Conservation (phyloP, 306 rosid species). For the barrel medic (Medicago truncatula) region DNA sequence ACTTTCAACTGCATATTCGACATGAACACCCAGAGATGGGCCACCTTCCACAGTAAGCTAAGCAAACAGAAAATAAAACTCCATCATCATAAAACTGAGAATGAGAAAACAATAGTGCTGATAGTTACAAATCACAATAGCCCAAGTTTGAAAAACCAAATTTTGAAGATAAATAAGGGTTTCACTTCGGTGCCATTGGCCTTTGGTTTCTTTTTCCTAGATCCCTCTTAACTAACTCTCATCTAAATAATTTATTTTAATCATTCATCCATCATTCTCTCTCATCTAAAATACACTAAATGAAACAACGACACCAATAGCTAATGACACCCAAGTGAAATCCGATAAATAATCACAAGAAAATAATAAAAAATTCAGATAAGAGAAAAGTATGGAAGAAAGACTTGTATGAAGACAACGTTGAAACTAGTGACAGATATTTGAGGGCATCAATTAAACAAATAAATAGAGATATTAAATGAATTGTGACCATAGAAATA, state of each 20-base stretch:
- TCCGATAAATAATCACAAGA: constrained; percentile 29
- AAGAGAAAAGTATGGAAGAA: constrained; percentile 4
- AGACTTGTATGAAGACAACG: constrained; percentile 9
- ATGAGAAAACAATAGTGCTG: constrained; percentile 4
- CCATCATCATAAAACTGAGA: constrained; percentile 35
- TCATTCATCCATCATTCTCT: no score
- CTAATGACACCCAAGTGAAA: no score
- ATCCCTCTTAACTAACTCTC: no score
- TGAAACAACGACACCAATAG: no score
- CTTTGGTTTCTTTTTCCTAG: no score
- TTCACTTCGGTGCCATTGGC: no score
- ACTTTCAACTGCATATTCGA: constrained; percentile 72
- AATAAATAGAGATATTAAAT: constrained; percentile 1
- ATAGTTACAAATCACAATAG: constrained; percentile 7
- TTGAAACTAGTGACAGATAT: constrained; percentile 8
- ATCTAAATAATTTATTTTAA: no score
- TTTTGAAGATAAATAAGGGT: not conserved
- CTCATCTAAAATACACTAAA: no score
- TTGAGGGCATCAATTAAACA: not conserved
- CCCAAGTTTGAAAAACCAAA: constrained; percentile 19
- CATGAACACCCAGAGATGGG: constrained; percentile 71
- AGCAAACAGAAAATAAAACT: constrained; percentile 37
- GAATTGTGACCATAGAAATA: constrained; percentile 11
- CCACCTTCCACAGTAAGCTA: constrained; percentile 88
- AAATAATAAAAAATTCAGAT: constrained; percentile 11